A percentile compares a stretch with the other conserved stretches of the same genome.
Conservation (phyloP, 495 filamentous ascomycete genomes). For the Neurospora sp. region DNA sequence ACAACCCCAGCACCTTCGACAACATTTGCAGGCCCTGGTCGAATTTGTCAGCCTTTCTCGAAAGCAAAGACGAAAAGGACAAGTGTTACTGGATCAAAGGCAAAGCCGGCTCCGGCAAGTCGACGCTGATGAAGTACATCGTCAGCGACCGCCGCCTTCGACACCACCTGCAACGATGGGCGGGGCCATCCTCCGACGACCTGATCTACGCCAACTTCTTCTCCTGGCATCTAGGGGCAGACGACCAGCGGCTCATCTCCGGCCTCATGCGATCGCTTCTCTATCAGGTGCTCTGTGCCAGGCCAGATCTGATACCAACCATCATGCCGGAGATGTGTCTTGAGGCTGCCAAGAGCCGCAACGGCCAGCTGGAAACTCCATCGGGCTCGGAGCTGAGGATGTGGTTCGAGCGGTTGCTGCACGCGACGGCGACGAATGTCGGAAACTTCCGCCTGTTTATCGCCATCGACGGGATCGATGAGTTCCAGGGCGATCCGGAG, state of each 20-base stretch:
- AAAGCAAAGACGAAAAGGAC: neutral
- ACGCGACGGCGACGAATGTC: neutral
- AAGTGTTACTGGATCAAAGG: neutral
- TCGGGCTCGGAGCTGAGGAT: neutral
- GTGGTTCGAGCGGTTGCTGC: neutral
- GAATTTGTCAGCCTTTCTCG: neutral
- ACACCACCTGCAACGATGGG: neutral
- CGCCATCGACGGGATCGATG: constrained; percentile 38
- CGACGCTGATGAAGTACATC: neutral
- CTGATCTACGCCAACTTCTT: neutral
- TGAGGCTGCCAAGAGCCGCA: neutral
- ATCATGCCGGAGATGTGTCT: neutral
- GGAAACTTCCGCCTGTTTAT: constrained; percentile 20
- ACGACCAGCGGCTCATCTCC: neutral
- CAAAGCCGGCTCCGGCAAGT: neutral
- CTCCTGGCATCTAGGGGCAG: neutral
- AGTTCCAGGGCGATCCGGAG: constrained; percentile 22
- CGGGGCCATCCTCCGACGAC: neutral
- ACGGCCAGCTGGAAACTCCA: neutral
- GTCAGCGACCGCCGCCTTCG: neutral
- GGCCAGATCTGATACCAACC: neutral
- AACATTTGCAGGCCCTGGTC: neutral
- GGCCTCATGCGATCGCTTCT: neutral
- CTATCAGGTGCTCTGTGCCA: neutral
- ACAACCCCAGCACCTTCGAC: neutral